Evolutionary conservation across 2,329 filamentous ascomycete genomes (phyloP), one percentile per base, ranked within the genome.

Genomic region (Orbilia javanica): DNA sequence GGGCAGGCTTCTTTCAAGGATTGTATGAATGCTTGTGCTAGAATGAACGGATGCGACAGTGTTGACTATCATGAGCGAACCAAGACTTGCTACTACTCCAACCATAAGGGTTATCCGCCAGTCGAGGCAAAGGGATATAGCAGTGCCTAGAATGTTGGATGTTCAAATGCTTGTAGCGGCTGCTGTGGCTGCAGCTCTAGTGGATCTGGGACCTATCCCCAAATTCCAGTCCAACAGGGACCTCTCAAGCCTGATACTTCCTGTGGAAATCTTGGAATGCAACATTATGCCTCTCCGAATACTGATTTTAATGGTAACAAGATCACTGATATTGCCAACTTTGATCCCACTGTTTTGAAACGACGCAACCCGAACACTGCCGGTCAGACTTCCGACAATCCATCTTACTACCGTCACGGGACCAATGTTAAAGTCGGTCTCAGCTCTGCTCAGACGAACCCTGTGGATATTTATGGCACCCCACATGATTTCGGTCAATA

Each of bases 21-120:
- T 18, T 73, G 69, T 25, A 77, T 77, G 66, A 50, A 77, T 20
- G 68, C 62, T 13, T 77, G 73, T 36, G 73, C 73, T 34, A 57
- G 63, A 20, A 75, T 69, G 13, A 69, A 68, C 36, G 63, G 63
- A 18, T 70, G 72, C 18, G 65, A 76, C 22, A 78, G 73, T 34
- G 67, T 78, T 72, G 67, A 72, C 31, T 78, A 72, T 20, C 67
- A 72, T 8, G 67, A 65, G 39, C 36, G 73, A 53, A 78, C 50
- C 42, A 72, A 67, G 48, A 72, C 50, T 36, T 78, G 67, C 36
- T 78, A 78, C 39, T 57, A 71, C 8, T 70, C 66, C n/a, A 48
- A 70, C 22, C 73, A 78, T 22, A 70, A 78, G 50, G 55, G 64
- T 15, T 71, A 72, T 42, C 73, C 73, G 5, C 67, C 63, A n/a